Conservation (phyloP, 2,329 filamentous ascomycete species). For the Xylariaceae sp. region DNA sequence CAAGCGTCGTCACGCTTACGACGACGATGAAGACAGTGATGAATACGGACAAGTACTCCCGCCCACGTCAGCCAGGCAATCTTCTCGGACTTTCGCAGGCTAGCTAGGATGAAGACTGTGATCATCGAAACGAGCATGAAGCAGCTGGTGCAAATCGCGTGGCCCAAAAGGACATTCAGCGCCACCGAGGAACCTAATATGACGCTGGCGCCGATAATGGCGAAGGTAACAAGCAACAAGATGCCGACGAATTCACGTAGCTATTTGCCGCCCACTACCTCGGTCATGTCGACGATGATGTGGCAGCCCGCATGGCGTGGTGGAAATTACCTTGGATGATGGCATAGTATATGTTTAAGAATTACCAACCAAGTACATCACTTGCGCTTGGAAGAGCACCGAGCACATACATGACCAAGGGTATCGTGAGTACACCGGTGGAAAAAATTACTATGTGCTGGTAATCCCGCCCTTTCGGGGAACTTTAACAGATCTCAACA, state of each 20-base stretch:
- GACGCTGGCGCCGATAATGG: constrained; percentile 7
- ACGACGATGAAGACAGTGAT: constrained; percentile 64
- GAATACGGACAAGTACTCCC: constrained; percentile 54
- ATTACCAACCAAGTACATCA: constrained; percentile 35
- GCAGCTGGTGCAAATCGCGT: constrained; percentile 11
- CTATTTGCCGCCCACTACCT: constrained; percentile 9
- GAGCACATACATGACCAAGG: constrained; percentile 37
- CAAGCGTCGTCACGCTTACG: constrained; percentile 62
- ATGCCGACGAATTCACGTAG: constrained; percentile 5
- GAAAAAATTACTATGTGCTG: constrained; percentile 34
- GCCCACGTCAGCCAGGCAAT: constrained; percentile 14
- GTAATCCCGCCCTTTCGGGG: neutral
- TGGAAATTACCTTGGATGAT: constrained; percentile 36
- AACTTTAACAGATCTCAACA: neutral
- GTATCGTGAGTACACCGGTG: constrained; percentile 38
- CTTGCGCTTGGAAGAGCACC: constrained; percentile 37
- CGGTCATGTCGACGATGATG: constrained; percentile 12
- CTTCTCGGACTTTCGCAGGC: constrained; percentile 14
- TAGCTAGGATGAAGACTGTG: constrained; percentile 4
- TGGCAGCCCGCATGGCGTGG: constrained; percentile 35
- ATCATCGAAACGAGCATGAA: constrained; percentile 6
- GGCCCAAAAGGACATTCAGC: constrained; percentile 3
- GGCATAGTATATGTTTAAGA: constrained; percentile 37
- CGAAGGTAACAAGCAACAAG: constrained; percentile 11
- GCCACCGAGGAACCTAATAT: constrained; percentile 7